A percentile compares a stretch with the other conserved stretches of the same genome.
Evolutionary conservation across 192 early-diverging fungal genomes (phyloP).

Genomic region (Backusella australiensis): DNA sequence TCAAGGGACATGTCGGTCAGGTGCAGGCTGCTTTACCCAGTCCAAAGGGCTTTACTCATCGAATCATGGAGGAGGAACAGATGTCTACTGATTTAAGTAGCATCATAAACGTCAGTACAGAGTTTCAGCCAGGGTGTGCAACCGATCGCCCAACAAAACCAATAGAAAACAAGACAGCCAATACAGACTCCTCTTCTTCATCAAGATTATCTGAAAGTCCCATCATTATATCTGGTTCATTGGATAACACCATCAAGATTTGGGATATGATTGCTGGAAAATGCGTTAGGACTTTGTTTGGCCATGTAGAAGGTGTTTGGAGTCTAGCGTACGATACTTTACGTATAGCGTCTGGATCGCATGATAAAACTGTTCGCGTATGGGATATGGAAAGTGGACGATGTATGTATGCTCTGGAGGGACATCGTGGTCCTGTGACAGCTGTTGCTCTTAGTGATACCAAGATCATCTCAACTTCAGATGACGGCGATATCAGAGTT

Average conservation of each 20-base stretch:
- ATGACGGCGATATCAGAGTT: slow-evolving; percentile 77
- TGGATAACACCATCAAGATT: slow-evolving; percentile 85
- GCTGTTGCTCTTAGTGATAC: slow-evolving; percentile 86
- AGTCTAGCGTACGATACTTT: slow-evolving; percentile 72
- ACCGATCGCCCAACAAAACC: slow-evolving; percentile 16
- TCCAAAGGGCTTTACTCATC: slow-evolving; percentile 32
- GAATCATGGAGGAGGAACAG: slow-evolving; percentile 21
- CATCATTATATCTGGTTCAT: slow-evolving; percentile 77
- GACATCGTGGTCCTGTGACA: slow-evolving; percentile 72
- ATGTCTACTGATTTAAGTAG: not conserved
- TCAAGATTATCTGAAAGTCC: slow-evolving; percentile 44
- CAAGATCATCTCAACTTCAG: slow-evolving; percentile 79
- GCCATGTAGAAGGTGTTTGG: slow-evolving; percentile 84
- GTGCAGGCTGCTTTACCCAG: slow-evolving; percentile 54
- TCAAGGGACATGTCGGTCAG: slow-evolving; percentile 72
- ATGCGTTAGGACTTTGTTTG: slow-evolving; percentile 74
- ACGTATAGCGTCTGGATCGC: slow-evolving; percentile 60
- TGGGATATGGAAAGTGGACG: slow-evolving; percentile 71
- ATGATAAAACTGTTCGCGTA: slow-evolving; percentile 72
- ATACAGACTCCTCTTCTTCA: slow-evolving; percentile 12
- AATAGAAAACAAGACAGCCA: not conserved
- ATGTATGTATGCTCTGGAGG: slow-evolving; percentile 65
- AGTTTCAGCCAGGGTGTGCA: slow-evolving; percentile 26
- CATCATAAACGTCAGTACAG: not conserved
- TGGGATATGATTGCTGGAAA: slow-evolving; percentile 85